A percentile compares a stretch with the other conserved stretches of the same genome.
phyloP scores from a whole-genome alignment of 257 asterid genomes.

The Nyctanthes arbortristis region DNA sequence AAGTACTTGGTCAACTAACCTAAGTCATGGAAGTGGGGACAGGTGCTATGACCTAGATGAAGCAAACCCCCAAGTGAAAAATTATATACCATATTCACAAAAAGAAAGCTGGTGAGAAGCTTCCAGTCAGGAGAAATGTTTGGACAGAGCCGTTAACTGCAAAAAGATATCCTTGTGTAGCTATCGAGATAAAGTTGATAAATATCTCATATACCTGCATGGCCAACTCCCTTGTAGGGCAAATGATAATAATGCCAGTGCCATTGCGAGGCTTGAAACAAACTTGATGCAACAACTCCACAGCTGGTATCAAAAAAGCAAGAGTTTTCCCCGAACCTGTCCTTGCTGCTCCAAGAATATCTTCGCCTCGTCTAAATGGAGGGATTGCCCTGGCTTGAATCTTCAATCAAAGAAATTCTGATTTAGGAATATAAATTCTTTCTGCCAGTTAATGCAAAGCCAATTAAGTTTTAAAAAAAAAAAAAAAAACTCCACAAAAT shows the following conservation, averaged over 20 bases:
- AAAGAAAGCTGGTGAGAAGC: too few species aligned
- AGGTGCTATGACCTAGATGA: too few species aligned
- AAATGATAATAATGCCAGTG: constrained; percentile 81
- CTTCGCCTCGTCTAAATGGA: constrained; percentile 79
- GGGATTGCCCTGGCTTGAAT: constrained; percentile 91
- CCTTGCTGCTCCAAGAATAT: constrained; percentile 97
- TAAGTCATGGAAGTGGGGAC: not conserved
- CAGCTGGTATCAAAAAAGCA: constrained; percentile 84
- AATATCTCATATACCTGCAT: constrained; percentile 54
- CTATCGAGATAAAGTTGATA: constrained; percentile 13
- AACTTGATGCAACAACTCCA: constrained; percentile 62
- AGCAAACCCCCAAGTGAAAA: too few species aligned
- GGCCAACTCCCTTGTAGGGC: constrained; percentile 98
- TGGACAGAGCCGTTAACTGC: not conserved
- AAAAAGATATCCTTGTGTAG: not conserved
- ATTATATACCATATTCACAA: too few species aligned
- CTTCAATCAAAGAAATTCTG: constrained; percentile 34
- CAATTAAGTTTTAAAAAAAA: constrained; percentile 8
- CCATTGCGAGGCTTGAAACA: constrained; percentile 76
- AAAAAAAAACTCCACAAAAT: not conserved
- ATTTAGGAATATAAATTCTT: not conserved
- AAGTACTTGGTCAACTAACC: not conserved
- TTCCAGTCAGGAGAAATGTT: too few species aligned
- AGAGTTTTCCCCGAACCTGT: constrained; percentile 97
- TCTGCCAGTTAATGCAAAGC: not conserved